Conservation (phyloP, 2,329 filamentous ascomycete species). For the Xylariaceae sp. region DNA sequence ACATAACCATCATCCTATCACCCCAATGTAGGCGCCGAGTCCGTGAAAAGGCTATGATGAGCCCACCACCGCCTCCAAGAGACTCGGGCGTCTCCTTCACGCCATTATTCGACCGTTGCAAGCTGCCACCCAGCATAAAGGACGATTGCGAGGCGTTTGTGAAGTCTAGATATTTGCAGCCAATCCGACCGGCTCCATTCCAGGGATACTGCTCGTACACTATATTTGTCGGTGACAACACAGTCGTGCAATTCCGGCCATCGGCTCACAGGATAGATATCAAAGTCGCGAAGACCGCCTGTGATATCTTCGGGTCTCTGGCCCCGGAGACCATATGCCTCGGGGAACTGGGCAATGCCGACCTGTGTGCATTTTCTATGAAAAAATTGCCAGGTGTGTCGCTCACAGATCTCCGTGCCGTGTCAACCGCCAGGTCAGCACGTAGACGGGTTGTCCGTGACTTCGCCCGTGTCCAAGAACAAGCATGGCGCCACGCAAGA, state of each 20-base stretch:
- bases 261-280: slow-evolving; percentile 39
- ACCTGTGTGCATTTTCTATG: slow-evolving; percentile 40
- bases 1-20: too few species aligned
- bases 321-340: slow-evolving; percentile 41
- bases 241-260: slow-evolving; percentile 48
- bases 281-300: slow-evolving; percentile 34
- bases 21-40: too few species aligned
- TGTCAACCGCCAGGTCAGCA: slow-evolving; percentile 6
- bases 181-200: slow-evolving; percentile 32
- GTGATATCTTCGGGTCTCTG: slow-evolving; percentile 36
- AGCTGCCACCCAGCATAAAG: slow-evolving; percentile 23
- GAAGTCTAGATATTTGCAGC: slow-evolving; percentile 28
- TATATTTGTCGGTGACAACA: slow-evolving; percentile 35
- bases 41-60: too few species aligned
- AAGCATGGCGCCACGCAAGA: slow-evolving; percentile 32
- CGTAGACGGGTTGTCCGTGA: slow-evolving; percentile 36
- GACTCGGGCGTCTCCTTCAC: slow-evolving; percentile 26
- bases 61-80: slow-evolving; percentile 16
- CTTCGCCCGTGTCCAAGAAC: slow-evolving; percentile 39
- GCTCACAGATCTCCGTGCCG: slow-evolving; percentile 31
- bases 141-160: slow-evolving; percentile 34
- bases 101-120: slow-evolving; percentile 29
- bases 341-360: slow-evolving; percentile 29
- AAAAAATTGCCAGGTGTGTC: slow-evolving; percentile 39
- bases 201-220: slow-evolving; percentile 54